Base-by-base conservation (phyloP, 208 protist species). In the Acanthamoeba polyphaga region DNA sequence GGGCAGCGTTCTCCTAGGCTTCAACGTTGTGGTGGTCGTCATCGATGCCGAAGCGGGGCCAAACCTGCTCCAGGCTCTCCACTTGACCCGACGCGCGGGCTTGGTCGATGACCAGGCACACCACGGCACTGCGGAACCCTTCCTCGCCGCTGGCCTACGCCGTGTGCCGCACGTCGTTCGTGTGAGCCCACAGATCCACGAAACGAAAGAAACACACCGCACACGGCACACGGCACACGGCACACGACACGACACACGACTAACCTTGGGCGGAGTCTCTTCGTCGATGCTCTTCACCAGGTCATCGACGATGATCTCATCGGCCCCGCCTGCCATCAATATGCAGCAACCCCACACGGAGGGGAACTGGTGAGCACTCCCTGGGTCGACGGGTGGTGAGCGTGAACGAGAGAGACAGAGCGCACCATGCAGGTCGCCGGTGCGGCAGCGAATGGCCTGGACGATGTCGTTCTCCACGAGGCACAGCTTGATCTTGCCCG, bases 301-400 rank as follows among this genome's bases (percentile, higher is more conserved):
- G 55, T 92, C 87, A 58, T 92, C 87, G 24, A 92, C 68, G 17
- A 92, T 92, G 27, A 51, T 29, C n/a, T 53, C 87, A 53, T 92
- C 87, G 9, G 64, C 87, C 22, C 87, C 87, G 34, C 87, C 87
- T 85, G 78, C 8, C 0, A 49, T 49, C 46, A 49, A 49, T 9
- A 38, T 38, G 34, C 34, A 38, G 46, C 4, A 17, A 46, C 2
- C 3, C n/a, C 15, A 49, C 70, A 10, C 7, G 0, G 4, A 80
- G 46, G 15, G 0, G 7, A 7, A 17, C 49, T 7, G 19, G 62
- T 29, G 19, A 70, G 62, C 62, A 27, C 24, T 70, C 43, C 2
- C 46, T 0, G 9, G 46, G 46, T 12, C 46, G 46, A 13, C 12
- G 8, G 12, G 46, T 12, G 46, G 58, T 27, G 58, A 2, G 58